Conservation (phyloP, 345 rosid genomes). For the Euphorbia tirucalli region DNA sequence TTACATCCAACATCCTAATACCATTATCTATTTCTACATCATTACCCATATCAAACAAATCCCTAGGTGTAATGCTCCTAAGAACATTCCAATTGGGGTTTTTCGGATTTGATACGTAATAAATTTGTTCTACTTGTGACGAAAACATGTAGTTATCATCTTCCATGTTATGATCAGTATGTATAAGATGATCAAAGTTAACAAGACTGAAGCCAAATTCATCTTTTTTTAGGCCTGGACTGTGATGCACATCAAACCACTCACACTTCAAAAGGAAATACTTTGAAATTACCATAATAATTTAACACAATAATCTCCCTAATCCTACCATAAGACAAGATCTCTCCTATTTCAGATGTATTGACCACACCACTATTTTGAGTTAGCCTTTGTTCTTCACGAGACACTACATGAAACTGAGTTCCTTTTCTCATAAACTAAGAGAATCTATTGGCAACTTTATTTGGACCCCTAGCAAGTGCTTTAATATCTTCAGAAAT, state of each 20-base stretch:
- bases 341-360: background rate
- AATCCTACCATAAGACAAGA: background rate
- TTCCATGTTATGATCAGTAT: background rate
- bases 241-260: background rate
- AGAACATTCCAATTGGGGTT: background rate
- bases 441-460: background rate
- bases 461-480: background rate
- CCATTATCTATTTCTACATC: background rate
- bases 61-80: background rate
- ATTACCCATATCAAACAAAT: background rate
- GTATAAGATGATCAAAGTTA: background rate
- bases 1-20: background rate
- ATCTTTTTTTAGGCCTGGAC: background rate
- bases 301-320: slow-evolving; percentile 6
- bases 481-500: background rate
- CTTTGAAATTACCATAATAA: background rate
- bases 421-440: background rate
- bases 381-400: background rate
- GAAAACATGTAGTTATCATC: background rate
- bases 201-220: background rate
- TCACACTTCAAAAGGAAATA: background rate
- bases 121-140: background rate
- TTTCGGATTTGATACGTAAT: background rate
- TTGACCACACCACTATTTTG: background rate
- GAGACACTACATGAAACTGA: background rate